These are phyloP conservation scores for Podospora fimiseda DNA, from an alignment of 495 filamentous ascomycete genomes.

Conservation along the genomic window DNA sequence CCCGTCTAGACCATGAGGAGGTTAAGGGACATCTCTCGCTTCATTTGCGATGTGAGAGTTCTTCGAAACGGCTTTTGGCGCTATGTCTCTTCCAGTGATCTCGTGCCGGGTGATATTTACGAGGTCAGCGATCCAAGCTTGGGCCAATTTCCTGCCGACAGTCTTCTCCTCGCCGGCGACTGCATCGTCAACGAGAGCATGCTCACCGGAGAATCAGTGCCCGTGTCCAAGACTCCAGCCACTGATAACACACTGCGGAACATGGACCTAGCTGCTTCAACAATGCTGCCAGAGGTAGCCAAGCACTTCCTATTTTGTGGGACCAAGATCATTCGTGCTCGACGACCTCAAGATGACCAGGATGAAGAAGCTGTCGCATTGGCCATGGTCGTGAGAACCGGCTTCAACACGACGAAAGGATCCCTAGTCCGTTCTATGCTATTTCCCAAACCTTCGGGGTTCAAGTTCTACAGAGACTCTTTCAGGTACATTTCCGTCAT, in stretches of 20 bases:
- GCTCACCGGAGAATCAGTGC: slow-evolving; percentile 97
- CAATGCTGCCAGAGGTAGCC: slow-evolving; percentile 71
- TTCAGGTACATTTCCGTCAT: slow-evolving; percentile 98
- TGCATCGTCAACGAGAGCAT: slow-evolving; percentile 99
- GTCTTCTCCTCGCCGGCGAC: slow-evolving; percentile 84
- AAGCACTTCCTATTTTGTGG: slow-evolving; percentile 89
- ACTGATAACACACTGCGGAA: slow-evolving; percentile 71
- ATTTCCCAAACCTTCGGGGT: slow-evolving; percentile 94
- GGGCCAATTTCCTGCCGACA: slow-evolving; percentile 89
- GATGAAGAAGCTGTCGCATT: slow-evolving; percentile 88
- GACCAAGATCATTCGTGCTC: slow-evolving; percentile 87
- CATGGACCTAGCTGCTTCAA: slow-evolving; percentile 69
- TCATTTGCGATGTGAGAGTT: slow-evolving; percentile 91
- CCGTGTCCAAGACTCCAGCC: slow-evolving; percentile 84
- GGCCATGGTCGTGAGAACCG: slow-evolving; percentile 85
- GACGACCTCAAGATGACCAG: slow-evolving; percentile 73
- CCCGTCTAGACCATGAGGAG: slow-evolving; percentile 89
- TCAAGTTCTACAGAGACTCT: slow-evolving; percentile 97
- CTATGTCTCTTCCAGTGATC: slow-evolving; percentile 73
- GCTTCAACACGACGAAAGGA: slow-evolving; percentile 96
- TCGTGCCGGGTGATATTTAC: slow-evolving; percentile 95
- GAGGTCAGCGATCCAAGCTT: slow-evolving; percentile 96
- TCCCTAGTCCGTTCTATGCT: slow-evolving; percentile 96
- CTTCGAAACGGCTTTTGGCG: slow-evolving; percentile 93
- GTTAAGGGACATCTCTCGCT: slow-evolving; percentile 84